Evolutionary conservation across 1,284 basidiomycete genomes (phyloP).

Genomic region (Cutaneotrichosporon mucoides): DNA sequence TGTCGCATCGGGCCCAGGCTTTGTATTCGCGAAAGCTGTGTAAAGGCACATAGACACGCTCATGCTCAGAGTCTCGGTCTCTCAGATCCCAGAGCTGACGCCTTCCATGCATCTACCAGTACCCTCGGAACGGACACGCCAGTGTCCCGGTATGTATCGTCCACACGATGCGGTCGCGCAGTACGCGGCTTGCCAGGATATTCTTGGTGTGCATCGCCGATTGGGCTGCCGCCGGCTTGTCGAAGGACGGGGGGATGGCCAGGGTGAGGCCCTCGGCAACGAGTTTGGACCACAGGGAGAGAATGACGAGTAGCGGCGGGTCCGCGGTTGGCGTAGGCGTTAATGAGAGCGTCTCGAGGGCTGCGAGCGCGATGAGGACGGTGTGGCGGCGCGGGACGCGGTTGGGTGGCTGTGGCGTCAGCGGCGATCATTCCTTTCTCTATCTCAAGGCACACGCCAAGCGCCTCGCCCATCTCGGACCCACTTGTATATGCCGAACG

Average conservation of each 20-base stretch:
- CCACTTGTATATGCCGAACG: background rate
- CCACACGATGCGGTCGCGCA: conserved; percentile 1
- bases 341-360: background rate
- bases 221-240: background rate
- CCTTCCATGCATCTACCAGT: background rate
- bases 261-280: background rate
- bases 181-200: background rate
- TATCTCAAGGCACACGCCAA: background rate
- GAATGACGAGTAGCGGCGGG: background rate
- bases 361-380: background rate
- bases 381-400: background rate
- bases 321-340: background rate
- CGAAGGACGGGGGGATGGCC: background rate
- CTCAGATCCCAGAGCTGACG: too few species aligned
- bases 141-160: background rate
- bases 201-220: background rate
- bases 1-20: too few species aligned
- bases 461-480: background rate
- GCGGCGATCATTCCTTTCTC: background rate
- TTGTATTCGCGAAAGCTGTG: too few species aligned
- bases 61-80: too few species aligned
- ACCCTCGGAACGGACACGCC: conserved; percentile 1
- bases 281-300: background rate
- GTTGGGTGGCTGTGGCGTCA: background rate
- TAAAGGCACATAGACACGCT: too few species aligned